A percentile compares a stretch with the other conserved stretches of the same genome.
phyloP scores from a whole-genome alignment of 208 protist species.

The Crithidia mellificae region DNA sequence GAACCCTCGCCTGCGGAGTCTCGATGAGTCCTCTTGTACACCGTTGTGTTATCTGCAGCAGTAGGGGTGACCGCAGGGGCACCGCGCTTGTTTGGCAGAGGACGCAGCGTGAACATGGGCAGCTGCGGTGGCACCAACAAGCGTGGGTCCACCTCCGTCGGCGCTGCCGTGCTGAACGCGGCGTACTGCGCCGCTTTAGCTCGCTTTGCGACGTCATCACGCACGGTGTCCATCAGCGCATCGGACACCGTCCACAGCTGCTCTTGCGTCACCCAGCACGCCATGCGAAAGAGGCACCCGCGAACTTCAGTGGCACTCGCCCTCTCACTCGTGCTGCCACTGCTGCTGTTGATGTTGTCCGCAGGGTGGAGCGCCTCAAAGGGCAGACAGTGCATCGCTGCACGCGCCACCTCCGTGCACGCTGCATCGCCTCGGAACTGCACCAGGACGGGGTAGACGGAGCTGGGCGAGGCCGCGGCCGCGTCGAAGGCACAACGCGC shows the following conservation, averaged over 20 bases:
- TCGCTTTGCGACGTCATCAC: constrained; percentile 50
- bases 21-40: background rate
- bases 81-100: constrained; percentile 5
- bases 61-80: background rate
- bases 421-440: constrained; percentile 63
- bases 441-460: constrained; percentile 50
- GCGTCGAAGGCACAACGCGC: constrained; percentile 38
- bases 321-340: background rate
- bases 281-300: constrained; percentile 42
- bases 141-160: constrained; percentile 25
- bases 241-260: constrained; percentile 62
- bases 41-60: background rate
- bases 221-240: constrained; percentile 56
- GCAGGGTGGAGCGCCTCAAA: constrained; percentile 70
- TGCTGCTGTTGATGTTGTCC: background rate
- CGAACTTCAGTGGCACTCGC: background rate
- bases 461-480: constrained; percentile 8
- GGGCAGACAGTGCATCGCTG: constrained; percentile 84
- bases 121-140: constrained; percentile 26
- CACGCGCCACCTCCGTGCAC: constrained; percentile 52
- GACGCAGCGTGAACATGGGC: constrained; percentile 34
- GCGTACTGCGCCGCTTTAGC: constrained; percentile 35
- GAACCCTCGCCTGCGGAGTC: background rate
- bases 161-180: constrained; percentile 24
- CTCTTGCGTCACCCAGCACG: constrained; percentile 65